Evolutionary conservation across 148 eudicot species (phyloP), one percentile per base, ranked within the genome.

Genomic region (Diospyros lotus): DNA sequence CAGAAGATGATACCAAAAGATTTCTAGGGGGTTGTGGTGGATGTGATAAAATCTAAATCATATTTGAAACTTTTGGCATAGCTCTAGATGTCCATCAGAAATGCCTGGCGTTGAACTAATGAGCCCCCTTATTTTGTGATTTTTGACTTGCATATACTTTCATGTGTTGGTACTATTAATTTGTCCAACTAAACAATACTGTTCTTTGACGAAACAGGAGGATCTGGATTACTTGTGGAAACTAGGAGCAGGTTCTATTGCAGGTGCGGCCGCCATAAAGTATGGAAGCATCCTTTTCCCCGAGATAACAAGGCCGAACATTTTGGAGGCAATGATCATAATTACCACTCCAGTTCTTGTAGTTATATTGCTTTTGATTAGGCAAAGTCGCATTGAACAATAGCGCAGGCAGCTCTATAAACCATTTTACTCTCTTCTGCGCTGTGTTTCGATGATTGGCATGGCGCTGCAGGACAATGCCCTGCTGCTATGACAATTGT

Each of bases 201-300:
- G 4, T 28, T 75, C 2, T 13, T 50, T 44, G 6, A 9, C 40
- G 39, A n/a, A 56, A 38, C 90, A 89, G 90, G 90, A 82, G 40
- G 83, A 89, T 71, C 9, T 73, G 59, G 77, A 56, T 55, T 89
- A 84, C 78, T 10, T 87, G 81, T 66, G 71, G 85, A 87, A 87
- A 67, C 66, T 89, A 66, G 82, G 74, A 5, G 68, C 66, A 64
- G 91, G 93, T n/a, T 86, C 91, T 1, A 39, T 87, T 38, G 62
- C 76, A 28, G 88, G 85, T 11, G 88, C 89, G 63, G 93, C 87
- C 38, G 73, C 77, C 45, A 86, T 87, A n/a, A 89, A 86, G 69
- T 89, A 89, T 41, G 93, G 91, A 56, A 84, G 93, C 62, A 69
- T 84, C 67, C 59, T 82, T 63, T 50, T 87, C 53, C 93, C 93